These are phyloP conservation scores for Strobilomyces confusus DNA, from an alignment of 768 basidiomycete genomes.

Conservation along the genomic window DNA sequence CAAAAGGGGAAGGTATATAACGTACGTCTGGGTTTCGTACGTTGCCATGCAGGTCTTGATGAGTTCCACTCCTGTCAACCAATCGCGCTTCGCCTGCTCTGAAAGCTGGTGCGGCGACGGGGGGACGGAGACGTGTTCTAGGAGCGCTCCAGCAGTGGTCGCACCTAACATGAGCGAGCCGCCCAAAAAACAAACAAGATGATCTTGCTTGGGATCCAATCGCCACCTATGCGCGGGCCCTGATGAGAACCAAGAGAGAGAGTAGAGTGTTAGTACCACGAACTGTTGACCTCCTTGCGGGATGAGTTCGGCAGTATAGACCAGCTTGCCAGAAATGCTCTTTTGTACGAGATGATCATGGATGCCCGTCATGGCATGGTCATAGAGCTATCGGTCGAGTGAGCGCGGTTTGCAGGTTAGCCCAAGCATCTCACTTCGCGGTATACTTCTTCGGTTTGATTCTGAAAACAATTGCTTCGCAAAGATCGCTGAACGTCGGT, in stretches of 20 bases:
- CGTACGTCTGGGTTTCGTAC: constrained; percentile 79
- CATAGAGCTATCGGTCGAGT: constrained; percentile 70
- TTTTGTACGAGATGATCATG: constrained; percentile 68
- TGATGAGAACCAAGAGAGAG: constrained; percentile 6
- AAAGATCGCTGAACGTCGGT: not conserved
- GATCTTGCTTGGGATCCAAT: constrained; percentile 86
- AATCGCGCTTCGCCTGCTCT: constrained; percentile 64
- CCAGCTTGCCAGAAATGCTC: constrained; percentile 53
- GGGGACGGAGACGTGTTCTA: constrained; percentile 58
- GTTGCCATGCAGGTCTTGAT: constrained; percentile 86
- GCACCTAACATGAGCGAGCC: constrained; percentile 91
- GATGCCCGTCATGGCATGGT: constrained; percentile 78
- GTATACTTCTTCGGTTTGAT: constrained; percentile 72
- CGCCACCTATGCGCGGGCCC: constrained; percentile 55
- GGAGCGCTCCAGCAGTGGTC: constrained; percentile 56
- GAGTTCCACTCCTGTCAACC: constrained; percentile 75
- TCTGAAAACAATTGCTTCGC: constrained; percentile 36
- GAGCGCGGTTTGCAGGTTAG: not conserved
- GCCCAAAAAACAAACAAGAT: constrained; percentile 92
- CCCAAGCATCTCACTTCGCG: constrained; percentile 46
- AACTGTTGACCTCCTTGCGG: constrained; percentile 48
- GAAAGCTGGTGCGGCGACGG: constrained; percentile 63
- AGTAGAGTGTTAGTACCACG: constrained; percentile 12
- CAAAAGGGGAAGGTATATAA: constrained; percentile 6
- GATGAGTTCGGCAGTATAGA: constrained; percentile 80